These are phyloP conservation scores for Zasmidium angulare DNA, from an alignment of 2,329 filamentous ascomycete genomes.

Conservation along the genomic window DNA sequence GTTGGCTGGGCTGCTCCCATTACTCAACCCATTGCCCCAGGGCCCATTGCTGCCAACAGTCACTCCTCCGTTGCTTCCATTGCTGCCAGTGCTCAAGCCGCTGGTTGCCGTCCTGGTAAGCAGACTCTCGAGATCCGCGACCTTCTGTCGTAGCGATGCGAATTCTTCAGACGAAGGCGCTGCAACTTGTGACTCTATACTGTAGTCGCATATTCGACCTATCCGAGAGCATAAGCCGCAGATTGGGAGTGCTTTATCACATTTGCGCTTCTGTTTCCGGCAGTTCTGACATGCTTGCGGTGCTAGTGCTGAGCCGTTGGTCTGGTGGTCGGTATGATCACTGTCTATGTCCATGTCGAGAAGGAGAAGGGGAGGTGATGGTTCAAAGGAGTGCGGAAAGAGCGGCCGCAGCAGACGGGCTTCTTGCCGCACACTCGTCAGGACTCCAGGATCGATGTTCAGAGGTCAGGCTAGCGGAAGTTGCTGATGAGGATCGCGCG, in stretches of 20 bases:
- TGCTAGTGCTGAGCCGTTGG: conserved; percentile 19
- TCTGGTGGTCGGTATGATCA: neutral
- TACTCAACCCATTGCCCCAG: conserved; percentile 12
- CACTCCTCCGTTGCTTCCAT: conserved; percentile 6
- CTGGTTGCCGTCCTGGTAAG: conserved; percentile 6
- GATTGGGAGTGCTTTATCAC: conserved; percentile 51
- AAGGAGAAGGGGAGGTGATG: neutral
- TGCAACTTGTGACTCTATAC: conserved; percentile 12
- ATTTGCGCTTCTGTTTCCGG: conserved; percentile 53
- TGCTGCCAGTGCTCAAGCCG: neutral
- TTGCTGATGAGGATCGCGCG: too few species aligned
- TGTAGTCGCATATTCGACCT: conserved; percentile 28
- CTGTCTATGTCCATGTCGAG: neutral
- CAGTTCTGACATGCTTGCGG: conserved; percentile 47
- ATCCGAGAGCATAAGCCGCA: conserved; percentile 47
- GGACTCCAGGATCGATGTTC: too few species aligned
- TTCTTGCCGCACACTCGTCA: neutral
- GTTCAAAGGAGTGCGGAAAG: neutral
- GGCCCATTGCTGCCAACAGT: conserved; percentile 12
- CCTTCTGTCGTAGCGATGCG: conserved; percentile 22
- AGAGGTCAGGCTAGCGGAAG: too few species aligned
- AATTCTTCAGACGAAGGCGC: conserved; percentile 24
- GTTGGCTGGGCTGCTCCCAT: conserved; percentile 25
- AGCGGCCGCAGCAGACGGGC: neutral
- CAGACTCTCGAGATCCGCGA: conserved; percentile 24